Percentiles rank a stretch among this genome's conserved stretches.
phyloP scores from a whole-genome alignment of 805 yeast species.

The Myxozyma neotropica region DNA sequence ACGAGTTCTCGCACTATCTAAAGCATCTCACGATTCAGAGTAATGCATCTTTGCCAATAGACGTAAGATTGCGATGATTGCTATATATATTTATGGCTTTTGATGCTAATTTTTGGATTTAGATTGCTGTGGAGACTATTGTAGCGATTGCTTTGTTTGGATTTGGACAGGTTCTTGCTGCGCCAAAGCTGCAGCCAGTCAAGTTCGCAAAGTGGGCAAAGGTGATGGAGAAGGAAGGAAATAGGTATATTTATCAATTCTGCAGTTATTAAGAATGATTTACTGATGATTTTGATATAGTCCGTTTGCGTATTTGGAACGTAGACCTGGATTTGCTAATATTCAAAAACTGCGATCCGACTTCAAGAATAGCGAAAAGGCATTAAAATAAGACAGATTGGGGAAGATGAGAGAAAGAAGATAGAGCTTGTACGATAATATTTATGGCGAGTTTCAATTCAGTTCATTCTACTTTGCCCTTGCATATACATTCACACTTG shows the following conservation, averaged over 20 bases:
- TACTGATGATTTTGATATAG: constrained; percentile 8
- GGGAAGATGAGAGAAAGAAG: too few species aligned
- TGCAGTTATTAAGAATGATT: not conserved
- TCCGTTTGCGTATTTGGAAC: constrained; percentile 28
- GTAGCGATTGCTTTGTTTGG: constrained; percentile 23
- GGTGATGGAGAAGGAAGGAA: constrained; percentile 19
- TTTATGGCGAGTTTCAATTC: too few species aligned
- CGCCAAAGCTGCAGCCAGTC: constrained; percentile 22
- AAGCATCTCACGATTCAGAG: constrained; percentile 22
- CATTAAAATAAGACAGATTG: too few species aligned
- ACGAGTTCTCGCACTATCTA: constrained; percentile 33
- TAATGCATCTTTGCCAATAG: constrained; percentile 24
- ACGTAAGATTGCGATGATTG: constrained; percentile 30
- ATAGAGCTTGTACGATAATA: too few species aligned
- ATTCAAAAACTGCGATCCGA: constrained; percentile 9
- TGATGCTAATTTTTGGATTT: not conserved
- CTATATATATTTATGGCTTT: not conserved
- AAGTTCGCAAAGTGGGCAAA: constrained; percentile 31
- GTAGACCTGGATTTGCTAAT: constrained; percentile 20
- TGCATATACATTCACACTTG: too few species aligned
- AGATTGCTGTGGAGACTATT: constrained; percentile 30
- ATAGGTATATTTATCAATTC: too few species aligned
- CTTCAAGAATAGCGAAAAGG: not conserved
- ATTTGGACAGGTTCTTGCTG: constrained; percentile 25
- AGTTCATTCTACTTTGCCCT: too few species aligned